Conservation (phyloP, 345 rosid genomes). For the Arabidopsis suecica region DNA sequence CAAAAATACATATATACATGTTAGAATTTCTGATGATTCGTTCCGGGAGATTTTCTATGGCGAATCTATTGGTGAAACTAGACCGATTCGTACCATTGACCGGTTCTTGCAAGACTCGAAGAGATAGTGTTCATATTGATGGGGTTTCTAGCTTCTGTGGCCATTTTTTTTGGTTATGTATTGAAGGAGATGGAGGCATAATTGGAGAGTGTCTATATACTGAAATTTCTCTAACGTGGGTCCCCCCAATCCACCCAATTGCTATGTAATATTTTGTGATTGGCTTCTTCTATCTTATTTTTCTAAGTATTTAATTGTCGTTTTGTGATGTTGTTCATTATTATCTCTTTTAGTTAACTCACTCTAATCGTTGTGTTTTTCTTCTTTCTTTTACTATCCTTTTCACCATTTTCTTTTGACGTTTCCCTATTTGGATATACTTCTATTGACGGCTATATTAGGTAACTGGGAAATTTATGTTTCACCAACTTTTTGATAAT, state of each 20-base stretch:
- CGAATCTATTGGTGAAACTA: not conserved
- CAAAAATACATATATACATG: not conserved
- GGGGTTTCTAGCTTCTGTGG: constrained; percentile 33
- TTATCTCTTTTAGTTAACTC: constrained; percentile 9
- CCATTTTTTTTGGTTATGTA: constrained; percentile 33
- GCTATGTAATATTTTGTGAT: constrained; percentile 18
- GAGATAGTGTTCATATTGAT: constrained; percentile 50
- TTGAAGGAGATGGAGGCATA: constrained; percentile 40
- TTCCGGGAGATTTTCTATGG: not conserved
- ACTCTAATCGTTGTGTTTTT: constrained; percentile 9
- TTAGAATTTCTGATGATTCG: not conserved
- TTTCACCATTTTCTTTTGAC: constrained; percentile 26
- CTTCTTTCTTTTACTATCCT: constrained; percentile 19
- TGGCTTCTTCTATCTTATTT: constrained; percentile 23
- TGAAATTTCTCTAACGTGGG: constrained; percentile 34
- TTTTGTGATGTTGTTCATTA: constrained; percentile 22
- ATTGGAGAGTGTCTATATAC: constrained; percentile 37
- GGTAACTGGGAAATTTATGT: not conserved
- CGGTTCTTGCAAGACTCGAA: constrained; percentile 80
- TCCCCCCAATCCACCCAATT: constrained; percentile 29
- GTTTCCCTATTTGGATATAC: constrained; percentile 12
- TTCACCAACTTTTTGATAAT: not conserved
- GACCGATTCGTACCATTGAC: constrained; percentile 67
- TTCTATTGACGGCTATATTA: not conserved
- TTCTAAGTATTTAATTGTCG: constrained; percentile 24